Base-by-base conservation (phyloP, 805 yeast genomes). In the Pichia heedii region DNA sequence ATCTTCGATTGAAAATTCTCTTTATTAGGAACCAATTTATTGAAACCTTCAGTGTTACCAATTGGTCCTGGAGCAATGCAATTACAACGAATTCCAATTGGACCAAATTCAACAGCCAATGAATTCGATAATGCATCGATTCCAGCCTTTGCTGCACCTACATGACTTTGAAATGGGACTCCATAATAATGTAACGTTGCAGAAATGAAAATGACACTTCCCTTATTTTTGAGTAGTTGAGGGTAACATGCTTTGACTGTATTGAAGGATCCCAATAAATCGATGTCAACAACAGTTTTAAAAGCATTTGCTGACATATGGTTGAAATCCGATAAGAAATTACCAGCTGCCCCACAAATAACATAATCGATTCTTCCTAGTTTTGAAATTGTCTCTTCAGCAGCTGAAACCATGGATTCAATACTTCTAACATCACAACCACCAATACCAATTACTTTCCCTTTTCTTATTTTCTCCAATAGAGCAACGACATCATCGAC, bases 301-400 rank as follows among this genome's bases (percentile, higher is more conserved):
- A 89, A 89, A 6, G 95, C 97, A 57, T 88, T 87, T 19, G 90
- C 57, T 2, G 90, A 80, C 50, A 89, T 67, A 54, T 79, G 80
- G 55, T 81, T 79, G 64, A 88, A 77, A 60, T 86, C 93, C 29
- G 86, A 66, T 42, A 90, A 61, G 59, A 90, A 89, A 67, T 90
- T 90, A 9, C 97, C 97, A 3, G 97, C 97, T 3, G 97, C 97
- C 11, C 97, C 97, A 36, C 93, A 89, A 60, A 89, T 84, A 29
- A 89, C 94, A 60, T 62, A 84, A 64, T 89, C 97, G 46, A 89
- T 81, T 48, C 74, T 68, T 7, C 96, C 96, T 51, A 86, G 74
- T 55, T 73, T 68, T 10, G 64, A 57, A 21, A 88, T 85, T 0
- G 96, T 79, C 35, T 56, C 54, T 7, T 74, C 73, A 3, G 76